A percentile compares a stretch with the other conserved stretches of the same genome.
These are phyloP conservation scores for Poteriospumella lacustris DNA, from an alignment of 108 stramenopile species.

Conservation along the genomic window DNA sequence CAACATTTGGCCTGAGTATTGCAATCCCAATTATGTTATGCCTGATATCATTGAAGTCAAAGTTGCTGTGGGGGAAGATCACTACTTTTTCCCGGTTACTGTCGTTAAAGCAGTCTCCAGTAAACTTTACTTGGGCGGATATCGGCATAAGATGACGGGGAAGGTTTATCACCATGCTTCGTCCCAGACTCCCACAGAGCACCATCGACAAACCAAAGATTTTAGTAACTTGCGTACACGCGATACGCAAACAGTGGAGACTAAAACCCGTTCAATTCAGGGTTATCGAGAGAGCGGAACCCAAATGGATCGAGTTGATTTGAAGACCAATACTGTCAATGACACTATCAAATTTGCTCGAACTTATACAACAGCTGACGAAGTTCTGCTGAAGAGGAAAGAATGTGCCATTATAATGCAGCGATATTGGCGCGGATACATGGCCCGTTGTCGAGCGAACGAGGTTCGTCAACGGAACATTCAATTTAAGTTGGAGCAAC, in stretches of 20 bases:
- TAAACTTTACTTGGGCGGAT: slow-evolving; percentile 56
- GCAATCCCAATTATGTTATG: slow-evolving; percentile 39
- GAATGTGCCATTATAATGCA: slow-evolving; percentile 40
- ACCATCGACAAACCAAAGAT: slow-evolving; percentile 23
- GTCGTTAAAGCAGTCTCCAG: slow-evolving; percentile 22
- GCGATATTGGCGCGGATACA: slow-evolving; percentile 54
- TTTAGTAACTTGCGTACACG: slow-evolving; percentile 32
- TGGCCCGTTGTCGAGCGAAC: slow-evolving; percentile 36
- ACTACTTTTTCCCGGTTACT: slow-evolving; percentile 18
- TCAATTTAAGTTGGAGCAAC: too few species aligned
- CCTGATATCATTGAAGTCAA: slow-evolving; percentile 27
- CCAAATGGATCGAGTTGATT: slow-evolving; percentile 49
- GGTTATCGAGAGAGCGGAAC: slow-evolving; percentile 52
- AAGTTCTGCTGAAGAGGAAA: slow-evolving; percentile 38
- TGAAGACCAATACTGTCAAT: slow-evolving; percentile 35
- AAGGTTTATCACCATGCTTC: slow-evolving; percentile 52
- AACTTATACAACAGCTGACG: slow-evolving; percentile 49
- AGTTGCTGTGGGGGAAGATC: slow-evolving; percentile 17
- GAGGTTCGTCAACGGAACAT: not conserved
- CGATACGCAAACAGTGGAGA: slow-evolving; percentile 52
- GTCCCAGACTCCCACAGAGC: slow-evolving; percentile 38
- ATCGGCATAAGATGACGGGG: slow-evolving; percentile 46
- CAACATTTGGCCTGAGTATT: slow-evolving; percentile 39
- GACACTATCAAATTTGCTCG: slow-evolving; percentile 29
- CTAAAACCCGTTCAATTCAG: slow-evolving; percentile 37